phyloP scores from a whole-genome alignment of 2,329 filamentous ascomycete genomes.

The Aspergillus nomiae region DNA sequence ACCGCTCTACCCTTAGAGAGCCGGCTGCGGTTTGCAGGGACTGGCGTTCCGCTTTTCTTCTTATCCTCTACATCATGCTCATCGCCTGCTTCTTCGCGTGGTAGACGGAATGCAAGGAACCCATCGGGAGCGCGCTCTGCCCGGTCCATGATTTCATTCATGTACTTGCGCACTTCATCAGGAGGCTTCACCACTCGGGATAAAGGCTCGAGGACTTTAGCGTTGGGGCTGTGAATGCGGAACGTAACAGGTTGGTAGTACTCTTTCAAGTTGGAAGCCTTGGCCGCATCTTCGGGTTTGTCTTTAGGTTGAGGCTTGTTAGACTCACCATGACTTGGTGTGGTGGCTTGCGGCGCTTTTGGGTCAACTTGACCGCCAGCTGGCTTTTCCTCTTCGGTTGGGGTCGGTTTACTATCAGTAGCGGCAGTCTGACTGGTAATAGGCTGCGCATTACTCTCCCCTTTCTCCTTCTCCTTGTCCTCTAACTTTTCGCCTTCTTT shows the following conservation, averaged over 20 bases:
- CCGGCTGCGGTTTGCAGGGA: conserved; percentile 24
- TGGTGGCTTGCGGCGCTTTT: conserved; percentile 4
- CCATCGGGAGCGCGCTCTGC: conserved; percentile 58
- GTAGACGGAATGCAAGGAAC: conserved; percentile 59
- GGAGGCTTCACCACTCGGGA: conserved; percentile 58
- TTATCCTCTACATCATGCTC: conserved; percentile 28
- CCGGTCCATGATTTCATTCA: conserved; percentile 60
- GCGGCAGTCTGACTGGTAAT: conserved; percentile 11
- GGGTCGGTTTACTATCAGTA: conserved; percentile 12
- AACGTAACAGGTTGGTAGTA: conserved; percentile 59
- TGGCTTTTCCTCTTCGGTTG: conserved; percentile 19
- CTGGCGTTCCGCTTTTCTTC: conserved; percentile 25
- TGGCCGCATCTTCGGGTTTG: conserved; percentile 16
- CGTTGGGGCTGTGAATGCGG: conserved; percentile 55
- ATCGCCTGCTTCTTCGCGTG: conserved; percentile 41
- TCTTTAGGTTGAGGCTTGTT: conserved; percentile 8
- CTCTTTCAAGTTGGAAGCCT: conserved; percentile 38
- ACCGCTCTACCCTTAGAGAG: conserved; percentile 24
- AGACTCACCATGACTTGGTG: conserved; percentile 9
- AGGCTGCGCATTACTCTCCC: conserved; percentile 6
- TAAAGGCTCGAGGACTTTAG: conserved; percentile 57
- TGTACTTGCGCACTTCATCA: conserved; percentile 56
- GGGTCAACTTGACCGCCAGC: conserved; percentile 5
- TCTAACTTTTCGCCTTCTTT: conserved; percentile 9
- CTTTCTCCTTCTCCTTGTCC: conserved; percentile 12